Conservation (phyloP, 1,284 basidiomycete genomes). For the Malassezia arunalokei region DNA sequence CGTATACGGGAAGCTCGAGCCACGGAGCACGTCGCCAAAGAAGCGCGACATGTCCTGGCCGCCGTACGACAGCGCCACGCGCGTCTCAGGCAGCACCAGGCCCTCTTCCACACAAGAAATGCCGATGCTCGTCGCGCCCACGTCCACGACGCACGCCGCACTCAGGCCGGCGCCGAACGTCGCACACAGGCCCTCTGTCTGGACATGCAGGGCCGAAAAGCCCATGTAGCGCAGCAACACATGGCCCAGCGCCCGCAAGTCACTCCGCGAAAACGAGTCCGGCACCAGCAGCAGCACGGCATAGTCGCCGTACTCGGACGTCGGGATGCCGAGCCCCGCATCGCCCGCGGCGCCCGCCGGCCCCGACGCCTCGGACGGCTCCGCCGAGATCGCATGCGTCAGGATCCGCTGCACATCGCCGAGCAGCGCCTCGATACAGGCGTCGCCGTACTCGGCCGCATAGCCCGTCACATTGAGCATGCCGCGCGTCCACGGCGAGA, state of each 20-base stretch:
- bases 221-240: constrained; percentile 69
- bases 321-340: constrained; percentile 35
- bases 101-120: constrained; percentile 95
- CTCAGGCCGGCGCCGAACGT: constrained; percentile 91
- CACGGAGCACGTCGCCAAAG: constrained; percentile 64
- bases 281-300: constrained; percentile 82
- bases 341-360: constrained; percentile 19
- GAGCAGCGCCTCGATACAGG: constrained; percentile 29
- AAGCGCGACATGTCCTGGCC: constrained; percentile 88
- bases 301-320: constrained; percentile 47
- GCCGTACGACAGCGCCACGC: constrained; percentile 73
- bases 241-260: constrained; percentile 67
- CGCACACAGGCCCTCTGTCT: constrained; percentile 66
- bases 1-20: constrained; percentile 76
- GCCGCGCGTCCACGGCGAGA: constrained; percentile 35
- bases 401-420: constrained; percentile 33
- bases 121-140: constrained; percentile 71
- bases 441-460: constrained; percentile 30
- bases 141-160: constrained; percentile 85
- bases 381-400: constrained; percentile 32
- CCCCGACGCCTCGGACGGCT: constrained; percentile 20
- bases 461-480: constrained; percentile 35
- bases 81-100: constrained; percentile 70
- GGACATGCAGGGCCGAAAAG: constrained; percentile 35
- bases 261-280: constrained; percentile 74